Percentiles rank a stretch among this genome's conserved stretches.
These are phyloP conservation scores for Malassezia furfur DNA, from an alignment of 1,284 basidiomycete species.

Conservation along the genomic window DNA sequence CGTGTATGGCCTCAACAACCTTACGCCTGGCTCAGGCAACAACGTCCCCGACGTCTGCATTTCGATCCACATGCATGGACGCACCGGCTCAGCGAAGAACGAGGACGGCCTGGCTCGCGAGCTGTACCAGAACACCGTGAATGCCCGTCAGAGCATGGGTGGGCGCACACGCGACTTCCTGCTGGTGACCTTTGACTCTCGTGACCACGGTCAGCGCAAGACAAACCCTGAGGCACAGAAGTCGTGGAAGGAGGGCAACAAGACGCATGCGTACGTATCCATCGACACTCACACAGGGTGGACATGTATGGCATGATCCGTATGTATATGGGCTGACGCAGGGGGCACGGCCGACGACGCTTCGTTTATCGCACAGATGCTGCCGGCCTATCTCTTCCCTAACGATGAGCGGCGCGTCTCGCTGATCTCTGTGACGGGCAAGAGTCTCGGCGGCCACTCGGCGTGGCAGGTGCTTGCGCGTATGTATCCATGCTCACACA, in stretches of 20 bases:
- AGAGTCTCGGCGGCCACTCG: constrained; percentile 68
- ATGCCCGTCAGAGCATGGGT: constrained; percentile 15
- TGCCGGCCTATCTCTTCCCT: constrained; percentile 69
- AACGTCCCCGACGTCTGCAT: constrained; percentile 31
- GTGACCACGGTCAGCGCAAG: constrained; percentile 48
- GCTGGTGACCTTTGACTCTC: constrained; percentile 47
- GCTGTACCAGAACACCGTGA: constrained; percentile 27
- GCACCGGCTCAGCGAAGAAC: constrained; percentile 32
- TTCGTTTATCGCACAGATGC: constrained; percentile 69
- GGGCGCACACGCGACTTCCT: constrained; percentile 33
- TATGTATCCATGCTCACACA: background rate
- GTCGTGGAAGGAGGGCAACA: constrained; percentile 47
- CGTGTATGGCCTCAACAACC: constrained; percentile 37
- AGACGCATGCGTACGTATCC: constrained; percentile 24
- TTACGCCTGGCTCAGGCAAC: constrained; percentile 19
- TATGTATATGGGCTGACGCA: background rate
- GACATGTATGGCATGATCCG: constrained; percentile 48
- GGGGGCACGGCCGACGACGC: constrained; percentile 65
- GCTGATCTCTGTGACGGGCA: constrained; percentile 61
- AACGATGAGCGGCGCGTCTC: constrained; percentile 58
- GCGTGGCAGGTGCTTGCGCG: constrained; percentile 59
- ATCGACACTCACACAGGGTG: constrained; percentile 17
- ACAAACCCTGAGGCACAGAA: constrained; percentile 40
- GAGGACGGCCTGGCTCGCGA: constrained; percentile 37
- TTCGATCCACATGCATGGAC: constrained; percentile 40